These are phyloP conservation scores for Tulasnella sp. DNA, from an alignment of 768 basidiomycete genomes.

Conservation along the genomic window DNA sequence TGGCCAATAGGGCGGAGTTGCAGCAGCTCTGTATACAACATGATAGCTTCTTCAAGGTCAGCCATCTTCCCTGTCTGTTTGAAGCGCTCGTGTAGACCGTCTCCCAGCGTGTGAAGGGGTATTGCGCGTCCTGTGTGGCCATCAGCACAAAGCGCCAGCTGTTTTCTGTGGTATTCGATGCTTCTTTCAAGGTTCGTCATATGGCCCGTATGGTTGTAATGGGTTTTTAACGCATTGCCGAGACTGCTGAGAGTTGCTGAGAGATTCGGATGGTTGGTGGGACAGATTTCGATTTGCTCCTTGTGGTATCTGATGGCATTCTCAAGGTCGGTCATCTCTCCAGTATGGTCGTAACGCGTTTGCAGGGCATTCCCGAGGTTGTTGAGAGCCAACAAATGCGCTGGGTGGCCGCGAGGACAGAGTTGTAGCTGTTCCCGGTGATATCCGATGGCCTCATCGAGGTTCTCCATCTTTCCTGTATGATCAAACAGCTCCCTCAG, in stretches of 20 bases:
- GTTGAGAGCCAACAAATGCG: background rate
- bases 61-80: background rate
- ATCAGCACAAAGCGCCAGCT: background rate
- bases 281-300: background rate
- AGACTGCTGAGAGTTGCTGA: background rate
- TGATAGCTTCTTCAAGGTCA: background rate
- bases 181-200: background rate
- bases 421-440: conserved; percentile 1
- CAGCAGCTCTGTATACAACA: background rate
- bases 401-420: background rate
- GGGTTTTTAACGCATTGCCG: background rate
- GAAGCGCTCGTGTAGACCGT: too few relatives aligned
- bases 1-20: background rate
- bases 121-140: background rate
- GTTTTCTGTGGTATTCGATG: background rate
- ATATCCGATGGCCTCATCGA: conserved; percentile 11
- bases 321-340: conserved; percentile 3
- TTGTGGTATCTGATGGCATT: conserved; percentile 3
- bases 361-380: conserved; percentile 1
- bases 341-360: conserved; percentile 4
- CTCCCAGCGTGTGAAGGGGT: too few relatives aligned
- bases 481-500: background rate
- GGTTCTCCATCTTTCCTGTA: conserved; percentile 1
- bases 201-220: background rate
- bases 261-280: background rate